Percentiles rank a stretch among this genome's conserved stretches.
Conservation (phyloP, 140 eudicot genomes). For the Cichorium intybus region DNA sequence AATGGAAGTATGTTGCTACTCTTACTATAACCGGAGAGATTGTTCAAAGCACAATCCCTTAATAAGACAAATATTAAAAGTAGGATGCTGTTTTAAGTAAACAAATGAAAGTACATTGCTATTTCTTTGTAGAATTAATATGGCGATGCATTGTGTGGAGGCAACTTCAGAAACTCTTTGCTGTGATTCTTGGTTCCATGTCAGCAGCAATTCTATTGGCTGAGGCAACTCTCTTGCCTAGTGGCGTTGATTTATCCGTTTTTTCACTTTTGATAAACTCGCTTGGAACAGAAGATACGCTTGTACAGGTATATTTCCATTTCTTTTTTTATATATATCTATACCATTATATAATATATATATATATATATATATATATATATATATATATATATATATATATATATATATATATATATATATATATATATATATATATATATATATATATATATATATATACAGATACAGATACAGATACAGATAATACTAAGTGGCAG, state of each 20-base stretch:
- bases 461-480: no score
- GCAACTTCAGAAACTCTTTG: constrained; percentile 64
- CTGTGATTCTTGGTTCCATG: constrained; percentile 84
- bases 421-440: no score
- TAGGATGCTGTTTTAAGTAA: no score
- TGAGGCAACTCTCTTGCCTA: constrained; percentile 83
- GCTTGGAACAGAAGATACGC: constrained; percentile 64
- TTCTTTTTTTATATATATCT: neutral
- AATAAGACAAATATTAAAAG: no score
- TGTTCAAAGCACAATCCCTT: no score
- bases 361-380: no score
- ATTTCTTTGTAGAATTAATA: constrained; percentile 49
- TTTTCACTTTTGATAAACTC: constrained; percentile 76
- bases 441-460: no score
- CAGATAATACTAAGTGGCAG: constrained; percentile 1
- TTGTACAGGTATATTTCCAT: constrained; percentile 64
- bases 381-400: no score
- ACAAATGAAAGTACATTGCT: no score
- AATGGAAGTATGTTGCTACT: no score
- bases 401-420: neutral
- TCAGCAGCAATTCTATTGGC: constrained; percentile 94
- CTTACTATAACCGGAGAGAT: no score
- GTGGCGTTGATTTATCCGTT: constrained; percentile 79
- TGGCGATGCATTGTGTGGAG: constrained; percentile 75
- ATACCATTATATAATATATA: no score